Conservation (phyloP, 2,329 filamentous ascomycete genomes). For the Trichoderma sp. region DNA sequence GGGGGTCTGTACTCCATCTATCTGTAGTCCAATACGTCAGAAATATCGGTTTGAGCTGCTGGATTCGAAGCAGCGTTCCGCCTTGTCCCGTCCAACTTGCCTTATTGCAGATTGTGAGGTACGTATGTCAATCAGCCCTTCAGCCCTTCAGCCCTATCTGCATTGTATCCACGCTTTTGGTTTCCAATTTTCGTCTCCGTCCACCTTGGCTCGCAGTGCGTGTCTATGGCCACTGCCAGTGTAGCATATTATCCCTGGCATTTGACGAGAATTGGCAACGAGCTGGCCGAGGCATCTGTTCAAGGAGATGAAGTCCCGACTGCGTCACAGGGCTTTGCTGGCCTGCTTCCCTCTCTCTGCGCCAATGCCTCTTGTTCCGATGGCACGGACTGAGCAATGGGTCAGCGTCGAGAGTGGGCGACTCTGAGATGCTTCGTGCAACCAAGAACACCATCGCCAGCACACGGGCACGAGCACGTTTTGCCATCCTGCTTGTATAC, state of each 20-base stretch:
- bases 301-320: not conserved
- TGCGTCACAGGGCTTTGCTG: not conserved
- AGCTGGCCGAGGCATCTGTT: not conserved
- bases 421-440: conserved; percentile 2
- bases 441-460: conserved; percentile 9
- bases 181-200: not conserved
- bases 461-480: conserved; percentile 11
- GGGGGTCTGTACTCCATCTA: not conserved
- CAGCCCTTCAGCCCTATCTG: not conserved
- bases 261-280: not conserved
- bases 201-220: not conserved
- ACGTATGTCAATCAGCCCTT: not conserved
- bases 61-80: conserved; percentile 4
- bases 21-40: not conserved
- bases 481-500: not conserved
- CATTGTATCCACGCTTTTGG: not conserved
- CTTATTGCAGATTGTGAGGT: conserved; percentile 9
- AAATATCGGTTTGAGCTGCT: not conserved
- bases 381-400: not conserved
- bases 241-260: not conserved
- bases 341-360: not conserved
- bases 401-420: not conserved
- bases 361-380: not conserved
- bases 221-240: not conserved
- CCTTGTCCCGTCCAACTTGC: not conserved